Conservation (phyloP, 495 filamentous ascomycete species). For the Neurospora africana region DNA sequence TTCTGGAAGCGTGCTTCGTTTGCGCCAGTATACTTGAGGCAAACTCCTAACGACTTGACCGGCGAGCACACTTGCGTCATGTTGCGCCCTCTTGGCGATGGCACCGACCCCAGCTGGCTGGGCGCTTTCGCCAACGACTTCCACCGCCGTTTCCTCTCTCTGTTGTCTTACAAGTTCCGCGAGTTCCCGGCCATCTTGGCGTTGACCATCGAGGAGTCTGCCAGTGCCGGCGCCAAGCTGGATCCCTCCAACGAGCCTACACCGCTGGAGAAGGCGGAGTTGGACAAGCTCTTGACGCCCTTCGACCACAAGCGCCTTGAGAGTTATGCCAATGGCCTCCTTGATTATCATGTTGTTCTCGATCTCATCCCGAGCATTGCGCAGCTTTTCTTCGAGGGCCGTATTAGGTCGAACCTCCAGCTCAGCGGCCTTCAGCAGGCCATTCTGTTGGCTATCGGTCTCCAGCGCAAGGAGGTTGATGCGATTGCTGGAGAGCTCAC, state of each 20-base stretch:
- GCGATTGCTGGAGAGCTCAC: conserved; percentile 70
- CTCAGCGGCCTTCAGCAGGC: conserved; percentile 71
- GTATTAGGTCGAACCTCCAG: conserved; percentile 52
- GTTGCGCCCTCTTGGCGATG: conserved; percentile 63
- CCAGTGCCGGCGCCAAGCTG: conserved; percentile 59
- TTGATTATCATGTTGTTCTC: conserved; percentile 95
- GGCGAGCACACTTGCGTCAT: conserved; percentile 98
- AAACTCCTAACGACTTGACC: conserved; percentile 92
- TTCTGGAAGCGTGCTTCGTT: conserved; percentile 94
- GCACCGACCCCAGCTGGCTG: conserved; percentile 67
- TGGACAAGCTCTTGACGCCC: conserved; percentile 70
- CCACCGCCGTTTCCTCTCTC: conserved; percentile 75
- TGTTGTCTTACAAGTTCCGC: conserved; percentile 88
- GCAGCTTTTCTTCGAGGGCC: conserved; percentile 69
- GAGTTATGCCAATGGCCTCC: conserved; percentile 88
- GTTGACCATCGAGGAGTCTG: conserved; percentile 80
- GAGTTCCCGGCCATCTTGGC: conserved; percentile 72
- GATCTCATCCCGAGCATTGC: conserved; percentile 82
- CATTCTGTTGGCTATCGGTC: conserved; percentile 77
- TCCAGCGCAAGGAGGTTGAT: conserved; percentile 80
- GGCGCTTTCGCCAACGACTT: conserved; percentile 87
- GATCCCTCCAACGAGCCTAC: conserved; percentile 36
- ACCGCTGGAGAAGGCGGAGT: conserved; percentile 54
- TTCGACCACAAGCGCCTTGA: conserved; percentile 93
- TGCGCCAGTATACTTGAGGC: conserved; percentile 82